Conservation (phyloP, 495 filamentous ascomycete species). For the Podospora comata region DNA sequence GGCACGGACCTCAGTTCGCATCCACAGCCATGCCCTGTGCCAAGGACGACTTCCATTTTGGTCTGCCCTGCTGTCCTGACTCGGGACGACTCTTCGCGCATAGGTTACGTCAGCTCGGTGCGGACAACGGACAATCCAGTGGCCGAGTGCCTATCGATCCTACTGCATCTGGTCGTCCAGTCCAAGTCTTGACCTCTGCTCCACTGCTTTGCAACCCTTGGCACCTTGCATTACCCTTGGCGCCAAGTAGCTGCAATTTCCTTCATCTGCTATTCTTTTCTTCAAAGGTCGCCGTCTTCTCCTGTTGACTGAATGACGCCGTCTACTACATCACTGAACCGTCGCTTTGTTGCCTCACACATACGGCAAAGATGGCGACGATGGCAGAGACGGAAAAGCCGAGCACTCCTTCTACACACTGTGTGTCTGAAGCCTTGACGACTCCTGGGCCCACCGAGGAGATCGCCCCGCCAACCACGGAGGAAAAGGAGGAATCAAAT, state of each 20-base stretch:
- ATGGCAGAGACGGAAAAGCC: neutral
- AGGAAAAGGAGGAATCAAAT: neutral
- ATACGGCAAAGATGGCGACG: neutral
- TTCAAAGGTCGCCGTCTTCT: neutral
- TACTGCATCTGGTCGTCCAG: too few relatives aligned
- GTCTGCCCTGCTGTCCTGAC: neutral
- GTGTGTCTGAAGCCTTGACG: neutral
- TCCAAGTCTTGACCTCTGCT: neutral
- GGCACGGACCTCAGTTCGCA: neutral
- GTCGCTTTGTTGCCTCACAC: neutral
- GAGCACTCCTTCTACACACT: neutral
- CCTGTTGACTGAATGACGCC: too few relatives aligned
- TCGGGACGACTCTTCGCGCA: neutral
- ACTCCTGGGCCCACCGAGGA: neutral
- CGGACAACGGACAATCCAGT: neutral
- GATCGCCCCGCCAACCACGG: neutral
- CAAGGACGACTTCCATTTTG: neutral
- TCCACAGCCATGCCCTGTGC: too few relatives aligned
- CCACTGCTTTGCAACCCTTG: neutral
- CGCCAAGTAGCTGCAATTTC: neutral
- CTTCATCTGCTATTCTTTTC: neutral
- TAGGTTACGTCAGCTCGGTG: neutral
- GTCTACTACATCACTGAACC: neutral
- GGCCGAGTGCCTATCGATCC: neutral
- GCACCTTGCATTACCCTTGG: neutral